Percentiles rank a stretch among this genome's conserved stretches.
phyloP scores from a whole-genome alignment of 371 early-diverging fungal genomes.

The Entomophthora muscae region DNA sequence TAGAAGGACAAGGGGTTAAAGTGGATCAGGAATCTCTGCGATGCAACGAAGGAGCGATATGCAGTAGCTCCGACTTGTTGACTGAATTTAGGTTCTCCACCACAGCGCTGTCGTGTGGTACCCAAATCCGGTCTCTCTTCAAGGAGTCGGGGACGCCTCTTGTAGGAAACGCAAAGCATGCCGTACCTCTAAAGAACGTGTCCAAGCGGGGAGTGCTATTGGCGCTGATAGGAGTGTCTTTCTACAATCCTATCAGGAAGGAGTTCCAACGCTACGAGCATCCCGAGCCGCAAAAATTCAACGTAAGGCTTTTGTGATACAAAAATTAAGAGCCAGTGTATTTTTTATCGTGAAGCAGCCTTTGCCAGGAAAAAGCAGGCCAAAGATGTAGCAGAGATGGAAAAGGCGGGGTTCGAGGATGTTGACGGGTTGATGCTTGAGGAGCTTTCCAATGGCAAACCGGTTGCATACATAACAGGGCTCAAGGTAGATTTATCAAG shows the following conservation, averaged over 20 bases:
- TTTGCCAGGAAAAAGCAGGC: neutral
- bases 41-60: neutral
- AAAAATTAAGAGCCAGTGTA: neutral
- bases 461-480: neutral
- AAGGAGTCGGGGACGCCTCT: neutral
- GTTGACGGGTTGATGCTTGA: neutral
- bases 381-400: neutral
- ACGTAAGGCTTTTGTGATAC: neutral
- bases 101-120: neutral
- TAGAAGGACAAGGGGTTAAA: neutral
- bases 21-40: neutral
- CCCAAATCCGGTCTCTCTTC: neutral
- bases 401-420: neutral
- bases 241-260: neutral
- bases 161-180: neutral
- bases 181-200: neutral
- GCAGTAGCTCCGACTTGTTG: neutral
- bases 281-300: neutral
- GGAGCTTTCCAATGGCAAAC: neutral
- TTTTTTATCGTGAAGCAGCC: neutral
- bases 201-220: neutral
- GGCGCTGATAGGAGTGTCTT: neutral
- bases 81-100: neutral
- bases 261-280: neutral
- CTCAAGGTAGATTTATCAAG: neutral